Conservation (phyloP, 192 early-diverging fungal genomes). For the Umbelopsis vinacea region DNA sequence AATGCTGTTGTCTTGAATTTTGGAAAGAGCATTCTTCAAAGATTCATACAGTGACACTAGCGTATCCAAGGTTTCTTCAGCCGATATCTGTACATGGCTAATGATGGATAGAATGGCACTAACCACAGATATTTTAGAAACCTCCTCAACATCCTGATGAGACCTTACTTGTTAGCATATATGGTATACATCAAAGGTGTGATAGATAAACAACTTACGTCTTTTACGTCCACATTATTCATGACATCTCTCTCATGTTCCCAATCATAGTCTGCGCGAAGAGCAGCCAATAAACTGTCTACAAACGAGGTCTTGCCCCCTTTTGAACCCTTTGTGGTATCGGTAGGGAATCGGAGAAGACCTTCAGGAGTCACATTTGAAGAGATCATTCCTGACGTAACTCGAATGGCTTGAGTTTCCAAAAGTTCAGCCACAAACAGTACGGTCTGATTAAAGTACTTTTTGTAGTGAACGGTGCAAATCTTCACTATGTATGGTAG, state of each 20-base stretch:
- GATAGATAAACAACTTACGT: constrained; percentile 29
- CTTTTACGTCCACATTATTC: constrained; percentile 38
- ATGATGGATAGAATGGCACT: constrained; percentile 51
- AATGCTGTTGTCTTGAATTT: constrained; percentile 37
- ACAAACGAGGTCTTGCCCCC: constrained; percentile 32
- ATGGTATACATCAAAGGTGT: background rate
- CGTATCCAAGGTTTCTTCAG: constrained; percentile 31
- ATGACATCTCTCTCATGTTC: constrained; percentile 46
- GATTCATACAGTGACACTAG: constrained; percentile 40
- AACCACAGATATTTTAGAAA: constrained; percentile 44
- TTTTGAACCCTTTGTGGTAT: constrained; percentile 1
- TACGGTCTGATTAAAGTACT: constrained; percentile 43
- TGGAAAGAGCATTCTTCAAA: constrained; percentile 25
- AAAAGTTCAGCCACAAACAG: constrained; percentile 55
- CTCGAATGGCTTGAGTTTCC: constrained; percentile 37
- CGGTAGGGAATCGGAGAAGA: constrained; percentile 49
- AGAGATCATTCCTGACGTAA: constrained; percentile 50
- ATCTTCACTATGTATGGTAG: constrained; percentile 66
- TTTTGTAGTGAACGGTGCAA: constrained; percentile 41
- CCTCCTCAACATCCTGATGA: constrained; percentile 18
- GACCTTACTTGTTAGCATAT: background rate
- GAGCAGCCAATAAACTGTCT: constrained; percentile 41
- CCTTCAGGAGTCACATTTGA: constrained; percentile 52
- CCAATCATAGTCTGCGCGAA: constrained; percentile 54
- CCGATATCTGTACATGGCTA: constrained; percentile 43